These are phyloP conservation scores for Cardamine chenopodiifolia DNA, from an alignment of 345 rosid genomes.

Conservation along the genomic window DNA sequence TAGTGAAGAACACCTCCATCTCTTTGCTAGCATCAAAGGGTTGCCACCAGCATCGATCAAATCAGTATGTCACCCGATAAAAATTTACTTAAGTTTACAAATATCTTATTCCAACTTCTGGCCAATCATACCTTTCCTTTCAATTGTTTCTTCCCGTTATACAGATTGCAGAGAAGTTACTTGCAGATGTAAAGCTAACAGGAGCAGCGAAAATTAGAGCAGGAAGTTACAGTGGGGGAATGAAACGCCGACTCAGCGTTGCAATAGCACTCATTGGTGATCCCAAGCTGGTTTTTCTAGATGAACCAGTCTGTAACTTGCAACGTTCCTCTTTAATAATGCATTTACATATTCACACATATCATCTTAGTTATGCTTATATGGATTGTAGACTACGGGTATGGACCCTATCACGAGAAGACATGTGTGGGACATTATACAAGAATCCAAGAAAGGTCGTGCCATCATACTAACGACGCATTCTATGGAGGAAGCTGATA, in stretches of 20 bases:
- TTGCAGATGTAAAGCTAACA: conserved; percentile 70
- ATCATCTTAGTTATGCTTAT: not conserved
- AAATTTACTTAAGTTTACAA: conserved; percentile 2
- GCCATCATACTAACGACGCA: conserved; percentile 87
- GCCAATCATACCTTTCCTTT: not conserved
- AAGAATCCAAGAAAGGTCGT: conserved; percentile 78
- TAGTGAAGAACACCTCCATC: conserved; percentile 80
- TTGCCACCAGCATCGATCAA: conserved; percentile 64
- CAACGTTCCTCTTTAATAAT: not conserved
- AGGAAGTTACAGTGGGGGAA: conserved; percentile 95
- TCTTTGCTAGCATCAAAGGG: conserved; percentile 87
- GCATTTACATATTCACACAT: not conserved
- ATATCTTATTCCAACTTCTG: not conserved
- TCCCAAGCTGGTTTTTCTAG: conserved; percentile 84
- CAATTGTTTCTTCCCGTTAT: not conserved
- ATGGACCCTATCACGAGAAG: conserved; percentile 96
- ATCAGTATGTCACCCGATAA: conserved; percentile 48
- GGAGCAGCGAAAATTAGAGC: conserved; percentile 70
- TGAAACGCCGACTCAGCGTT: conserved; percentile 92
- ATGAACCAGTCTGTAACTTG: conserved; percentile 68
- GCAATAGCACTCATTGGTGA: conserved; percentile 85
- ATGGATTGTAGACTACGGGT: conserved; percentile 68
- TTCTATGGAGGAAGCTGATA: conserved; percentile 98
- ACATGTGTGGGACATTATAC: conserved; percentile 95
- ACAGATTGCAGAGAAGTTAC: conserved; percentile 63